phyloP scores from a whole-genome alignment of 192 early-diverging fungal genomes.

The Pecoramyces ruminantium region DNA sequence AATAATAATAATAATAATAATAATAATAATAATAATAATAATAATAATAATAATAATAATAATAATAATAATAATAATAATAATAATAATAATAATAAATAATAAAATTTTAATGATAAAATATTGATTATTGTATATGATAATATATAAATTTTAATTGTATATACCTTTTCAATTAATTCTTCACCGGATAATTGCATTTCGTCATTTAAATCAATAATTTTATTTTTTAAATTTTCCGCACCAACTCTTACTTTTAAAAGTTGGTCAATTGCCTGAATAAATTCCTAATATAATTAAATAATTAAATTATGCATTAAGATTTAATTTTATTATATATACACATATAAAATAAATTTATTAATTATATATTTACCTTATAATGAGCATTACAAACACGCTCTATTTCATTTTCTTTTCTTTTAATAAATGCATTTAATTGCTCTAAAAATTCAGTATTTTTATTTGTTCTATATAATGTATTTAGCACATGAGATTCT shows the following conservation, averaged over 20 bases:
- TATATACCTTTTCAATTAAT: constrained; percentile 54
- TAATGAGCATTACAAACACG: constrained; percentile 92
- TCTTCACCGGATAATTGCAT: constrained; percentile 65
- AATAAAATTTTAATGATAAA: too few relatives aligned
- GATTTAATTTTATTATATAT: not conserved
- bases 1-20: too few relatives aligned
- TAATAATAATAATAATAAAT: too few relatives aligned
- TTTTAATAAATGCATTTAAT: constrained; percentile 58
- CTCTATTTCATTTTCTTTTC: constrained; percentile 93
- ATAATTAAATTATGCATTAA: too few relatives aligned
- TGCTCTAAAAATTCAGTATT: constrained; percentile 78
- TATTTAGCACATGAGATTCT: not conserved
- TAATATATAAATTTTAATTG: too few relatives aligned
- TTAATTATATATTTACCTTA: constrained; percentile 36
- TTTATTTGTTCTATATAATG: constrained; percentile 28
- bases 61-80: too few relatives aligned
- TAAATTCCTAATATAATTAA: constrained; percentile 56
- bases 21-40: too few relatives aligned
- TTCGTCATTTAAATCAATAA: constrained; percentile 69
- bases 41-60: too few relatives aligned
- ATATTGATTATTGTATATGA: too few relatives aligned
- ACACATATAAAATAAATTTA: not conserved
- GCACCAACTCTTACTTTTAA: constrained; percentile 85
- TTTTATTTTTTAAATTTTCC: constrained; percentile 62
- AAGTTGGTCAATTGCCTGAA: constrained; percentile 85